phyloP scores from a whole-genome alignment of 768 basidiomycete genomes.

The Terana coerulea region DNA sequence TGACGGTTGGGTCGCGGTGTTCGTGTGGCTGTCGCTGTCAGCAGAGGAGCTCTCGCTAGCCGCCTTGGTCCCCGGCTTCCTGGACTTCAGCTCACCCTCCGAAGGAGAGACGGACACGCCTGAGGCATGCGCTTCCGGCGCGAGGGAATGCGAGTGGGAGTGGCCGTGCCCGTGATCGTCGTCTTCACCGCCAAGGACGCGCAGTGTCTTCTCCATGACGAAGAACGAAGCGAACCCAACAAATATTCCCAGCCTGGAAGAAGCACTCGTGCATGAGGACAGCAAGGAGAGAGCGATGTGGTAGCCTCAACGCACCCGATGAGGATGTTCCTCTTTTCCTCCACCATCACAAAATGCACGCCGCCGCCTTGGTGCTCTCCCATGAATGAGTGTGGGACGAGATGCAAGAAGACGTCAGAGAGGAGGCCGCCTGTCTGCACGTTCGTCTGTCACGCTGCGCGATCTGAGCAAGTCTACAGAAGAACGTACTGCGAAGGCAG shows the following conservation, averaged over 20 bases:
- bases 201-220: constrained; percentile 88
- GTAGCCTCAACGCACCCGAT: constrained; percentile 59
- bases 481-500: constrained; percentile 77
- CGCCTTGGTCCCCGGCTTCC: constrained; percentile 33
- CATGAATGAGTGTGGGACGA: constrained; percentile 90
- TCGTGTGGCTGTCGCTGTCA: constrained; percentile 23
- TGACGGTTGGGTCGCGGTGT: constrained; percentile 50
- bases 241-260: constrained; percentile 72
- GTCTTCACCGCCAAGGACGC: constrained; percentile 68
- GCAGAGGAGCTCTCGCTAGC: constrained; percentile 16
- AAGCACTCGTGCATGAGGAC: constrained; percentile 1
- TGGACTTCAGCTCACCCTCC: constrained; percentile 47
- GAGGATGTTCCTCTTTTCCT: constrained; percentile 88
- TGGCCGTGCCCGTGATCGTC: constrained; percentile 45
- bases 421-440: constrained; percentile 81
- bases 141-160: constrained; percentile 59
- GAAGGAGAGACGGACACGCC: constrained; percentile 39
- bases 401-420: constrained; percentile 89
- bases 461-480: neutral
- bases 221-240: constrained; percentile 88
- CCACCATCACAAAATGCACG: constrained; percentile 78
- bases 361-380: constrained; percentile 76
- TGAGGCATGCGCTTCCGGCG: constrained; percentile 44
- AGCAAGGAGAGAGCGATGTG: neutral
- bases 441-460: constrained; percentile 7